Evolutionary conservation across 768 basidiomycete genomes (phyloP).

Genomic region (Lactarius trivialis): DNA sequence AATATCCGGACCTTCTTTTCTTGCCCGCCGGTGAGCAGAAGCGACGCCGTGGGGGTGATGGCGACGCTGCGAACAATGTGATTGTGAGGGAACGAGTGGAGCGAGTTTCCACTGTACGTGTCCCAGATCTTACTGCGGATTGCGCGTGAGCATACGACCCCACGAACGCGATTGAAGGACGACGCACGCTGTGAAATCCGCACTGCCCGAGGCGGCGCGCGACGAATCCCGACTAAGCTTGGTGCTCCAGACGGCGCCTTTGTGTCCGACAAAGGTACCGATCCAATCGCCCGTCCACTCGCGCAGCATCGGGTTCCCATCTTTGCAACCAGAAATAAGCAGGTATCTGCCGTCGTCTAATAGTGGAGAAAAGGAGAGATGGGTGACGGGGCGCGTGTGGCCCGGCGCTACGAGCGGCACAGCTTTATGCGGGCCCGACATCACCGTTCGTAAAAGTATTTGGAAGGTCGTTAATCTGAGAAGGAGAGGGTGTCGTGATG

Average conservation of each 20-base stretch:
- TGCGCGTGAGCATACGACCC: constrained; percentile 12
- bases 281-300: constrained; percentile 99
- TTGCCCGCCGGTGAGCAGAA: constrained; percentile 86
- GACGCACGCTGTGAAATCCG: constrained; percentile 94
- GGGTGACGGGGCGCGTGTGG: constrained; percentile 83
- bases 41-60: constrained; percentile 60
- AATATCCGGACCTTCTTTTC: constrained; percentile 98
- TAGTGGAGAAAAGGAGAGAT: constrained; percentile 86
- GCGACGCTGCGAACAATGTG: constrained; percentile 98
- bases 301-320: constrained; percentile 95
- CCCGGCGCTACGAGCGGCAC: constrained; percentile 80
- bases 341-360: constrained; percentile 83
- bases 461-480: constrained; percentile 2
- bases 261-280: constrained; percentile 84
- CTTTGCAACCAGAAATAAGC: constrained; percentile 95
- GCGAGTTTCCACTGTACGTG: constrained; percentile 75
- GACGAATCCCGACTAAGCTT: constrained; percentile 84
- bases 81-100: constrained; percentile 96
- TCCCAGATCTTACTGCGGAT: constrained; percentile 86
- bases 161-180: constrained; percentile 29
- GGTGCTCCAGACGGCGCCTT: constrained; percentile 95
- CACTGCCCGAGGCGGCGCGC: constrained; percentile 86
- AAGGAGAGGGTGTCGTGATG: constrained; percentile 15
- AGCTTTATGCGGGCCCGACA: constrained; percentile 38
- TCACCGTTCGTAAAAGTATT: constrained; percentile 3